Evolutionary conservation across 306 rosid species (phyloP).

Genomic region (Luffa aegyptiaca): DNA sequence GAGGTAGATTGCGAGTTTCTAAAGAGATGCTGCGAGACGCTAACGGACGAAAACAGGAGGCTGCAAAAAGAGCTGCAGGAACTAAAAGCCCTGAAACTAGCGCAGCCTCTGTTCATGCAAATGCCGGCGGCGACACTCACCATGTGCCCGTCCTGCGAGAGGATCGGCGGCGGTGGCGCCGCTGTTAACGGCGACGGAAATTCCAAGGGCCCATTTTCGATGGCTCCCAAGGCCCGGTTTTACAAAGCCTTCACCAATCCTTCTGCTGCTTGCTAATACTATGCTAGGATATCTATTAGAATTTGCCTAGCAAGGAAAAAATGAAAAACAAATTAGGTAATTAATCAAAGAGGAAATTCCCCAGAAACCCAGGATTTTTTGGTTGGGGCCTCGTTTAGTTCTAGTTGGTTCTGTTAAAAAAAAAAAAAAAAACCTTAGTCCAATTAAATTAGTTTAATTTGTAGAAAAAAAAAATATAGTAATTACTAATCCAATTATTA

Average conservation of each 20-base stretch:
- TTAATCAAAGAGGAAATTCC: constrained; percentile 1
- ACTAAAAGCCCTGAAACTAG: constrained; percentile 41
- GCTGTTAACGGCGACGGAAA: not conserved
- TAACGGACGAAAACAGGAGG: constrained; percentile 49
- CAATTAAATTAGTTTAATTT: constrained; percentile 5
- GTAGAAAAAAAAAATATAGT: constrained; percentile 6
- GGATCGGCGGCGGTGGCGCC: constrained; percentile 26
- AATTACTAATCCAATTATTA: constrained; percentile 3
- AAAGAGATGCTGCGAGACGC: constrained; percentile 56
- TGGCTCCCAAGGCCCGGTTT: constrained; percentile 40
- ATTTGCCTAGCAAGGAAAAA: not conserved
- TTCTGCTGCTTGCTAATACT: constrained; percentile 46
- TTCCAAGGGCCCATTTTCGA: constrained; percentile 30
- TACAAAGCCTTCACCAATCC: constrained; percentile 42
- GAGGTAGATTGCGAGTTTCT: constrained; percentile 62
- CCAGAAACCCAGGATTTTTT: constrained; percentile 10
- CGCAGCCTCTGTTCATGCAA: constrained; percentile 51
- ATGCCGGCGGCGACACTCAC: constrained; percentile 63
- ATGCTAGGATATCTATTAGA: not conserved
- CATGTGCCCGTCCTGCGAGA: constrained; percentile 60
- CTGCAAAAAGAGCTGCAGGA: constrained; percentile 55
- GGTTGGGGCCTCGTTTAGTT: constrained; percentile 4
- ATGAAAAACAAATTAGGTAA: not conserved
- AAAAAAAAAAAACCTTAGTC: not conserved
- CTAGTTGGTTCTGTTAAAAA: not conserved